A percentile compares a stretch with the other conserved stretches of the same genome.
These are phyloP conservation scores for Croton setiger DNA, from an alignment of 441 rosid genomes.

Conservation along the genomic window DNA sequence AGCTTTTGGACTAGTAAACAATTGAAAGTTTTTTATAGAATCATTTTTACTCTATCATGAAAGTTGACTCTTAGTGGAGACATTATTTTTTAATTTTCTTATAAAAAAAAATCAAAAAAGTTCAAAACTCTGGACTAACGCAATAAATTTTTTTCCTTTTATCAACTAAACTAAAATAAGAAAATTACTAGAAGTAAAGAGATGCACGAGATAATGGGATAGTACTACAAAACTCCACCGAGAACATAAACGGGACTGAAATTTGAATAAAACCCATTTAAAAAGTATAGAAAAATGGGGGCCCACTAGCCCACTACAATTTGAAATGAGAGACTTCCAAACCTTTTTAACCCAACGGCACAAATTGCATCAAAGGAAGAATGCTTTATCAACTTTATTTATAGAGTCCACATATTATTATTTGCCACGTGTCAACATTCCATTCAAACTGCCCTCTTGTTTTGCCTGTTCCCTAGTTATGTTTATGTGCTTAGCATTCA, in stretches of 20 bases:
- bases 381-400: background rate
- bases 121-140: too few species aligned
- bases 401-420: too few species aligned
- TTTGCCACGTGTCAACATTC: background rate
- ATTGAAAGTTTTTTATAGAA: too few species aligned
- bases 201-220: background rate
- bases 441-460: background rate
- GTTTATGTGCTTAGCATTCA: background rate
- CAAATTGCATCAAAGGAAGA: background rate
- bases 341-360: conserved; percentile 5
- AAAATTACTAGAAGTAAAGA: too few species aligned
- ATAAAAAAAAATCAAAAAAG: too few species aligned
- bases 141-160: too few species aligned
- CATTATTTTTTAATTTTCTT: too few species aligned
- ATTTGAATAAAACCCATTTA: background rate
- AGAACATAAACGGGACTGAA: background rate
- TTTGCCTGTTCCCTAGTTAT: background rate
- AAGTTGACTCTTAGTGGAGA: too few species aligned
- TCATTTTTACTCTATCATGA: too few species aligned
- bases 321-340: background rate
- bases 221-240: too few species aligned
- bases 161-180: too few species aligned
- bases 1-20: too few species aligned
- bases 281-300: background rate
- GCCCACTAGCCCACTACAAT: conserved; percentile 6